Conservation (phyloP, 768 basidiomycete species). For the Kwoniella botswanensis region DNA sequence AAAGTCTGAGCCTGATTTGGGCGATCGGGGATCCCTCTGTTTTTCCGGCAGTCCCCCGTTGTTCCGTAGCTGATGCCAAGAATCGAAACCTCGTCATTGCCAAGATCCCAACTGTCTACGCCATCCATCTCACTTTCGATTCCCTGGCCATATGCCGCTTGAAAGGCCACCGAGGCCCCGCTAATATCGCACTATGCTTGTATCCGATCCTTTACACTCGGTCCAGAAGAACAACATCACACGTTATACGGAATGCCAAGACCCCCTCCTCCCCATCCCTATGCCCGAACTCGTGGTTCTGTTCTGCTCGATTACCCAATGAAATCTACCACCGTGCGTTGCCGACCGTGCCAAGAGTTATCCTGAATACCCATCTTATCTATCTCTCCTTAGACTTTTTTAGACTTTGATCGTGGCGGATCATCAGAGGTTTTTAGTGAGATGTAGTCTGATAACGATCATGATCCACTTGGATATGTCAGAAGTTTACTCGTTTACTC, state of each 20-base stretch:
- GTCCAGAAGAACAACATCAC: background rate
- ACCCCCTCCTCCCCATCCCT: background rate
- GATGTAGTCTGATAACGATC: background rate
- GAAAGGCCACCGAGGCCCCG: background rate
- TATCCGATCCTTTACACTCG: background rate
- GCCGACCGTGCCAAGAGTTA: background rate
- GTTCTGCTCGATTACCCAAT: background rate
- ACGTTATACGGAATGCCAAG: background rate
- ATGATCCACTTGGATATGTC: background rate
- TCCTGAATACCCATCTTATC: background rate
- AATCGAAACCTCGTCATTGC: slow-evolving; percentile 4
- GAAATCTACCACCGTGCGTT: background rate
- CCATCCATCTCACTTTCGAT: background rate
- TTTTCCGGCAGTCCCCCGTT: background rate
- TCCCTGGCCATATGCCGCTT: slow-evolving; percentile 4
- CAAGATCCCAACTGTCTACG: slow-evolving; percentile 5
- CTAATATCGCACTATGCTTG: background rate
- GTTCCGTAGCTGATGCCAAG: background rate
- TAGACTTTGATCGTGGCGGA: background rate
- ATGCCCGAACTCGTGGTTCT: background rate
- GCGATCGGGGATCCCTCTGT: background rate
- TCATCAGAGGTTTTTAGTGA: background rate
- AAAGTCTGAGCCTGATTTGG: background rate
- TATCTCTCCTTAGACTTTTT: background rate
- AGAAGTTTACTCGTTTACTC: background rate